These are phyloP conservation scores for Podospora bellae-mahoneyi DNA, from an alignment of 495 filamentous ascomycete genomes.

Conservation along the genomic window DNA sequence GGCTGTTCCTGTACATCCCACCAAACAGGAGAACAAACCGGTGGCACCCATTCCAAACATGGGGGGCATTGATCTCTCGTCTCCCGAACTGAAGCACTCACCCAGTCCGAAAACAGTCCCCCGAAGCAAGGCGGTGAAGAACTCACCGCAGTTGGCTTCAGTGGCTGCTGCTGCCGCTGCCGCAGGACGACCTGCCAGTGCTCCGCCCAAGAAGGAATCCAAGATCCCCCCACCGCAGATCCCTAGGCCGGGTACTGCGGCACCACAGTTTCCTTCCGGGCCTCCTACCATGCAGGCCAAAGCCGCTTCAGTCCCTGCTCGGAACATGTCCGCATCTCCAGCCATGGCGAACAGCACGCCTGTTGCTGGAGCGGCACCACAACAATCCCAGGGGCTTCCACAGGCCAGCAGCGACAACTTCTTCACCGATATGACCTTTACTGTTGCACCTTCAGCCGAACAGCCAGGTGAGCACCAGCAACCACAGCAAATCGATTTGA, in stretches of 20 bases:
- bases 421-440: conserved; percentile 48
- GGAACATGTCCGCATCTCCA: conserved; percentile 14
- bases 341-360: conserved; percentile 9
- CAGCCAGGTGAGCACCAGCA: conserved; percentile 14
- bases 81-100: conserved; percentile 19
- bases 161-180: conserved; percentile 17
- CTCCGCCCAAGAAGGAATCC: conserved; percentile 34
- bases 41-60: conserved; percentile 50
- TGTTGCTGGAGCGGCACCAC: conserved; percentile 13
- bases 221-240: conserved; percentile 36
- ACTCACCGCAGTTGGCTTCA: conserved; percentile 16
- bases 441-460: conserved; percentile 37
- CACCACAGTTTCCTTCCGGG: conserved; percentile 9
- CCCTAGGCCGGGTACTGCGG: conserved; percentile 23
- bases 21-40: conserved; percentile 36
- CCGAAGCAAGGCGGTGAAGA: conserved; percentile 24
- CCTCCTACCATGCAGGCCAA: conserved; percentile 11
- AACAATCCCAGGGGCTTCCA: conserved; percentile 4
- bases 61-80: conserved; percentile 35
- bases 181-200: conserved; percentile 19
- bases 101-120: conserved; percentile 23
- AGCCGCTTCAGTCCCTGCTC: conserved; percentile 16
- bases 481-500: conserved; percentile 16
- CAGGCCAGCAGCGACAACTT: conserved; percentile 23
- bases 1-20: background rate